phyloP scores from a whole-genome alignment of 1,284 basidiomycete genomes.

The Inonotus obliquus region DNA sequence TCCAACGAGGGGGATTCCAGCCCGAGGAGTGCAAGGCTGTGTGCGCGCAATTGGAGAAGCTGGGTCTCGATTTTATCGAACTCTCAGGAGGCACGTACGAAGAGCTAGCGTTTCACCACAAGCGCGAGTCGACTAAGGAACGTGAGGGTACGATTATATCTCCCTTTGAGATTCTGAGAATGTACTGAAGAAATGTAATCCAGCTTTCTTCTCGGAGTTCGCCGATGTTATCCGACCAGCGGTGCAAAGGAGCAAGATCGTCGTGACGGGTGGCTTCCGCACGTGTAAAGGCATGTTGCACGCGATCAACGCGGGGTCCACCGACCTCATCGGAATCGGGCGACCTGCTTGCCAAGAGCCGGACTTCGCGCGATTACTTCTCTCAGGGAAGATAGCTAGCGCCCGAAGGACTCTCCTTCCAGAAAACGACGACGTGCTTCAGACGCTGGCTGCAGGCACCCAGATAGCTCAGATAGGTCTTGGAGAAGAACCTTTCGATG shows the following conservation, averaged over 20 bases:
- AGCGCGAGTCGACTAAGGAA: slow-evolving; percentile 31
- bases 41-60: slow-evolving; percentile 38
- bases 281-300: slow-evolving; percentile 36
- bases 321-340: slow-evolving; percentile 39
- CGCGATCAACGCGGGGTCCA: slow-evolving; percentile 29
- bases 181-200: slow-evolving; percentile 1
- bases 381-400: slow-evolving; percentile 30
- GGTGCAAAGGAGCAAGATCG: slow-evolving; percentile 34
- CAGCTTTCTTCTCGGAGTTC: slow-evolving; percentile 32
- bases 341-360: slow-evolving; percentile 43
- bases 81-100: slow-evolving; percentile 39
- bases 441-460: neutral
- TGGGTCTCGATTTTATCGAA: slow-evolving; percentile 47
- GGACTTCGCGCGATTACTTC: slow-evolving; percentile 34
- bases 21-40: slow-evolving; percentile 40
- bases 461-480: slow-evolving; percentile 6
- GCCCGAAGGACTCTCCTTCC: slow-evolving; percentile 23
- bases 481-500: slow-evolving; percentile 1
- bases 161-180: neutral
- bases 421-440: neutral
- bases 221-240: slow-evolving; percentile 35
- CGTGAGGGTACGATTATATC: slow-evolving; percentile 37
- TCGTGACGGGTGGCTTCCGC: slow-evolving; percentile 46
- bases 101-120: slow-evolving; percentile 31
- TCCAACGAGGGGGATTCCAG: slow-evolving; percentile 22